These are phyloP conservation scores for Teratosphaeria epicoccoides DNA, from an alignment of 2,329 filamentous ascomycete species.

Conservation along the genomic window DNA sequence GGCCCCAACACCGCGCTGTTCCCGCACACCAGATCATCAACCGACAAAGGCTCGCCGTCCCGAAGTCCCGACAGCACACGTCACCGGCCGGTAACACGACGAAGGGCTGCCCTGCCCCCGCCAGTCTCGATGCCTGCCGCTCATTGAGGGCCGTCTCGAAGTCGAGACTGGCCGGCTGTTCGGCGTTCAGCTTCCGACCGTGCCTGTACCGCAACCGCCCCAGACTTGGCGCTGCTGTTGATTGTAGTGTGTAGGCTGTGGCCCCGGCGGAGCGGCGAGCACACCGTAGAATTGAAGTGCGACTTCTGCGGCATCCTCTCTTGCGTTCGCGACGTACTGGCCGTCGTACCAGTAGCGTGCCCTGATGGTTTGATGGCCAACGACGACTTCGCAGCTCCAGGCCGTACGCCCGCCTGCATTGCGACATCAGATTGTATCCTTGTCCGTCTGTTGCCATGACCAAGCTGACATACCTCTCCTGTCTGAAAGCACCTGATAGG, in stretches of 20 bases:
- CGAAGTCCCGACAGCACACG: neutral
- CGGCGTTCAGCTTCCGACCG: neutral
- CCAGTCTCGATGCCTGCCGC: neutral
- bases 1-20: neutral
- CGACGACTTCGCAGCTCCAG: slow-evolving; percentile 73
- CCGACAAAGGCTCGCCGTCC: neutral
- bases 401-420: slow-evolving; percentile 73
- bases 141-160: too few species aligned
- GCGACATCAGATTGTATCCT: neutral
- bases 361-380: slow-evolving; percentile 53
- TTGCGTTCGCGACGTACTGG: slow-evolving; percentile 74
- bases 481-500: slow-evolving; percentile 62
- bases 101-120: neutral
- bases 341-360: slow-evolving; percentile 90
- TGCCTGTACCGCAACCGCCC: neutral
- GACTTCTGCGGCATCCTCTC: slow-evolving; percentile 82
- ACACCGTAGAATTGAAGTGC: slow-evolving; percentile 50
- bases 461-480: slow-evolving; percentile 50
- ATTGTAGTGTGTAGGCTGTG: slow-evolving; percentile 12
- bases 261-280: slow-evolving; percentile 15
- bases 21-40: neutral
- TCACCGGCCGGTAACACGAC: neutral
- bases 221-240: slow-evolving; percentile 10
- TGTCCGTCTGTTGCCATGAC: neutral
- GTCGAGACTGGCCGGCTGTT: neutral